Evolutionary conservation across 1,284 basidiomycete species (phyloP).

Genomic region (Heliocybe sulcata): DNA sequence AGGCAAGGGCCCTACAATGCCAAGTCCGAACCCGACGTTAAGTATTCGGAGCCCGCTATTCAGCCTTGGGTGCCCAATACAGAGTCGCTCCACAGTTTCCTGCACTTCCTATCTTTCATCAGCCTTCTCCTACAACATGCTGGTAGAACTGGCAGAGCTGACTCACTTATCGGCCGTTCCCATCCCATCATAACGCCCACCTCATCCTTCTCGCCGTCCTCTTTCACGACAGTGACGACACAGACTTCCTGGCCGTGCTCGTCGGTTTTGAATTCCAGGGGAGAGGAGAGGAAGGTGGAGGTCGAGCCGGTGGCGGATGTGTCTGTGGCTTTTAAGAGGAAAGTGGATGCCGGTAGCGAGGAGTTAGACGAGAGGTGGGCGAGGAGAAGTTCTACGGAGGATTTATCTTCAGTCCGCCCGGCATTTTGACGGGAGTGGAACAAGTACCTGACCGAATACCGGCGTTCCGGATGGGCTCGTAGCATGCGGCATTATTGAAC

Average conservation of each 20-base stretch:
- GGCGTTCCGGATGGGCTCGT: slow-evolving; percentile 75
- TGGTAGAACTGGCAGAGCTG: neutral
- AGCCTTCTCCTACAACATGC: slow-evolving; percentile 3
- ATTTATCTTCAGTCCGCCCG: neutral
- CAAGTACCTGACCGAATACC: slow-evolving; percentile 75
- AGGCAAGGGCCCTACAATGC: slow-evolving; percentile 89
- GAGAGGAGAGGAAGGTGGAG: slow-evolving; percentile 67
- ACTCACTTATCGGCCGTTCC: slow-evolving; percentile 76
- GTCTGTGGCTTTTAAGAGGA: slow-evolving; percentile 53
- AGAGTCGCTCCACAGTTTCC: slow-evolving; percentile 61
- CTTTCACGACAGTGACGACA: slow-evolving; percentile 61
- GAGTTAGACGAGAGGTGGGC: slow-evolving; percentile 45
- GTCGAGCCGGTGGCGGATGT: slow-evolving; percentile 70
- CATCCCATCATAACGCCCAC: slow-evolving; percentile 97
- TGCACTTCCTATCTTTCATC: slow-evolving; percentile 41
- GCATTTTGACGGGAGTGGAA: neutral
- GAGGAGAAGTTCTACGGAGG: slow-evolving; percentile 53
- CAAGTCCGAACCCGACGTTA: slow-evolving; percentile 93
- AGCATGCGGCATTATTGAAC: slow-evolving; percentile 70
- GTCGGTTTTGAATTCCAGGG: slow-evolving; percentile 68
- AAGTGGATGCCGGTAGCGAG: slow-evolving; percentile 30
- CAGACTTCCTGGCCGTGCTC: slow-evolving; percentile 78
- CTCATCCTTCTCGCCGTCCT: slow-evolving; percentile 35
- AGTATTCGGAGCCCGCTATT: slow-evolving; percentile 59
- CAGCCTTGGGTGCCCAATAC: slow-evolving; percentile 39